Percentiles rank a stretch among this genome's conserved stretches.
phyloP scores from a whole-genome alignment of 1,284 basidiomycete species.

The Takashimella tepidaria region DNA sequence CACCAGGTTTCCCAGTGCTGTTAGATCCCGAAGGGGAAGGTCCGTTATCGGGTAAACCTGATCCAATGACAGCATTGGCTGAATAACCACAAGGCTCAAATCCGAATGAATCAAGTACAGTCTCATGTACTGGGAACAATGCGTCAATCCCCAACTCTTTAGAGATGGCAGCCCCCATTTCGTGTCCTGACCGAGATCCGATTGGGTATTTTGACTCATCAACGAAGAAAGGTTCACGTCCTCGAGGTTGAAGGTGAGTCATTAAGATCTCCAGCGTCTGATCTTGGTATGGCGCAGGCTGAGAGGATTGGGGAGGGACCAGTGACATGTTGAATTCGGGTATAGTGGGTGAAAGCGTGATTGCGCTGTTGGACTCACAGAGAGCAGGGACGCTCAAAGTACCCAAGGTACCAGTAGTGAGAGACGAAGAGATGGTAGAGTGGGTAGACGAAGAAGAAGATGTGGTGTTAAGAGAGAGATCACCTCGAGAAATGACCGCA shows the following conservation, averaged over 20 bases:
- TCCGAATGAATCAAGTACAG: constrained; percentile 84
- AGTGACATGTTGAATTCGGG: constrained; percentile 1
- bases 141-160: constrained; percentile 71
- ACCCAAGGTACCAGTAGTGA: constrained; percentile 13
- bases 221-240: constrained; percentile 75
- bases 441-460: too few species aligned
- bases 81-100: constrained; percentile 97
- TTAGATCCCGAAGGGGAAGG: constrained; percentile 11
- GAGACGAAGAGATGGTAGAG: constrained; percentile 11
- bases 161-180: constrained; percentile 65
- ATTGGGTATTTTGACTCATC: constrained; percentile 27
- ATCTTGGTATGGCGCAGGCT: constrained; percentile 53
- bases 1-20: constrained; percentile 49
- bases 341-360: background rate
- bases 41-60: constrained; percentile 45
- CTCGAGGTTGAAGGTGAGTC: constrained; percentile 77
- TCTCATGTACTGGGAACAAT: constrained; percentile 72
- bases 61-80: constrained; percentile 79
- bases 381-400: constrained; percentile 1
- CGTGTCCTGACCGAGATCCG: constrained; percentile 50
- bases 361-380: constrained; percentile 1
- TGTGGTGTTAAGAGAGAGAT: background rate
- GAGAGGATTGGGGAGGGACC: constrained; percentile 10
- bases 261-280: constrained; percentile 98
- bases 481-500: constrained; percentile 4